Percentiles rank a stretch among this genome's conserved stretches.
These are phyloP conservation scores for Capronia americana DNA, from an alignment of 2,329 filamentous ascomycete species.

Conservation along the genomic window DNA sequence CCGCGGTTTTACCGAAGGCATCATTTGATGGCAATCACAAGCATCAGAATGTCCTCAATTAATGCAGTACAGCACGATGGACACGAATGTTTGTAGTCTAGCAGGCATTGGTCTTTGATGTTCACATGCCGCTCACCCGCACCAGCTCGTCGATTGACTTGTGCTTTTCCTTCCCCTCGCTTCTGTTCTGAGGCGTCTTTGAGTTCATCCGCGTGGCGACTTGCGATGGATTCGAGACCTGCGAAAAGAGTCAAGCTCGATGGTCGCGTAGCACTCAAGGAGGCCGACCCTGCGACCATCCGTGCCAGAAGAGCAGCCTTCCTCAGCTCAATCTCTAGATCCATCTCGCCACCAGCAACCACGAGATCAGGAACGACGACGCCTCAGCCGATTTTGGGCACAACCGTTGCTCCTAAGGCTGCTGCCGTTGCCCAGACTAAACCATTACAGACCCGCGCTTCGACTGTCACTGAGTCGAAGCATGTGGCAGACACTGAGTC, in stretches of 20 bases:
- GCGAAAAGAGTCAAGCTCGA: slow-evolving; percentile 27
- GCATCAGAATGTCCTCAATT: background rate
- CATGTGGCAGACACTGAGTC: background rate
- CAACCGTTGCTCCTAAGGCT: background rate
- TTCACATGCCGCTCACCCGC: background rate
- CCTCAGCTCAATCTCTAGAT: slow-evolving; percentile 32
- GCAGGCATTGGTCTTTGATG: background rate
- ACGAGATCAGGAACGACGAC: slow-evolving; percentile 22
- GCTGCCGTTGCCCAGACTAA: background rate
- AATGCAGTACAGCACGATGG: background rate
- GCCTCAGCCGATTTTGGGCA: slow-evolving; percentile 2
- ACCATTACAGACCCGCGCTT: background rate
- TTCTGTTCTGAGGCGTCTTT: background rate
- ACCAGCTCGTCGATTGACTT: background rate
- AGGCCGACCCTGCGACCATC: slow-evolving; percentile 21
- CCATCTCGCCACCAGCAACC: slow-evolving; percentile 31
- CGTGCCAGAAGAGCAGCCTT: slow-evolving; percentile 29
- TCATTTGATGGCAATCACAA: background rate
- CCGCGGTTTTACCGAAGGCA: background rate
- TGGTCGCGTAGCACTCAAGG: background rate
- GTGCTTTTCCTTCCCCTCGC: background rate
- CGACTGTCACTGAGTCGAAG: background rate
- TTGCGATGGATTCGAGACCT: slow-evolving; percentile 25
- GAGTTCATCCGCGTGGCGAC: background rate
- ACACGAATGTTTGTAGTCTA: background rate